Base-by-base conservation (phyloP, 306 rosid species). In the Citrullus colocynthis region DNA sequence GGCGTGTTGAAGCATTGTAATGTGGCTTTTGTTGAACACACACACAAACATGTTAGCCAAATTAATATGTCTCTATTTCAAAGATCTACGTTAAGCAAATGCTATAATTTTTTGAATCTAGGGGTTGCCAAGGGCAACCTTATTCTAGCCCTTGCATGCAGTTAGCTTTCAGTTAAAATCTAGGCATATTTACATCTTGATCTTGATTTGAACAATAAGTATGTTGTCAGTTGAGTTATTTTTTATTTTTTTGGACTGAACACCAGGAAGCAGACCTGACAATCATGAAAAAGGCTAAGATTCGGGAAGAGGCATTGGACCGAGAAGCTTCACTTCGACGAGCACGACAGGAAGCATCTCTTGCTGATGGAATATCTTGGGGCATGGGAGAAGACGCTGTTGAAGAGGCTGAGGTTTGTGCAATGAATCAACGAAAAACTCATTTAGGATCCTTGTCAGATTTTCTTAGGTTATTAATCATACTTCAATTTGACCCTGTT, bases 361-460 rank as follows among this genome's bases (percentile, higher is more conserved):
- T 80, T 82, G 91, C 88, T 78, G 98, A 90, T 80, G 98, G 98
- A 78, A 77, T 92, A 78, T 95, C 97, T 28, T 95, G 98, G 97
- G 98, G 98, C 78, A 90, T 95, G 97, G 90, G 91, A 42, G 98
- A 95, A 82, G 98, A 95, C 90, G 98, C 97, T 71, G 80, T 91
- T 81, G 98, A 95, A 85, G 98, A 95, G 83, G 87, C 76, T 21
- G 98, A 92, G 97, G 98, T 90, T 75, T 82, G 82, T 85, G 62
- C 49, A 58, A 34, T 16, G 24, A 51, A 58, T 55, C 67, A 39
- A 39, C 30, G 12, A 36, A 37, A 34, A 10, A n/a, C 36, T 69
- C 56, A 21, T 69, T 69, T 44, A 42, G 36, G 75, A 45, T 44
- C 37, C n/a, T 45, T 48, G 59, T 28, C 59, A 24, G 42, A 48